Conservation (phyloP, 1,284 basidiomycete genomes). For the Tilletiopsis washingtonensis region DNA sequence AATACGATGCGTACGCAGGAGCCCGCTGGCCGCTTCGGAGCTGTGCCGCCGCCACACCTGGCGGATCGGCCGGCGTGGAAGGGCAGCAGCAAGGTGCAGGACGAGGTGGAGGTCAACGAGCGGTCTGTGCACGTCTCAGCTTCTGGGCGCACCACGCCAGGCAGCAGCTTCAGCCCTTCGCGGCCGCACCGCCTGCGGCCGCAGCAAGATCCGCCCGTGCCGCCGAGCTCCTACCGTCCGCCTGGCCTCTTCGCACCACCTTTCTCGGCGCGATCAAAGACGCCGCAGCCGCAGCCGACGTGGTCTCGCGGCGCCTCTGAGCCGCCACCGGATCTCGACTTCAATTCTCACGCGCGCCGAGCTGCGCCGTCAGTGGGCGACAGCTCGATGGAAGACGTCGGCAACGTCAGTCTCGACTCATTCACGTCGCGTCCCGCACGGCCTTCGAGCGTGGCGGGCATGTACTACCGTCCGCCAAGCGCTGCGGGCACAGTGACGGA, state of each 20-base stretch:
- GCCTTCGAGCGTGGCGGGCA: constrained; percentile 19
- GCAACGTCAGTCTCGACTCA: not conserved
- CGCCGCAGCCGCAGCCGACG: constrained; percentile 3
- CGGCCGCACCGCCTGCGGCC: no score
- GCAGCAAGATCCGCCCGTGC: no score
- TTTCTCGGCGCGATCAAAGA: constrained; percentile 3
- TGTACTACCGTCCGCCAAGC: constrained; percentile 29
- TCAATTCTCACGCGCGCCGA: no score
- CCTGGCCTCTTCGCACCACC: no score
- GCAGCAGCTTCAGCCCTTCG: not conserved
- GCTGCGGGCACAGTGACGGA: constrained; percentile 20
- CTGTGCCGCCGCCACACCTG: no score
- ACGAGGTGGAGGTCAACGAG: no score
- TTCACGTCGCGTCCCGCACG: constrained; percentile 1
- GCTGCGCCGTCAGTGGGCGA: no score
- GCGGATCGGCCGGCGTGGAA: no score
- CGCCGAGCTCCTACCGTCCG: no score
- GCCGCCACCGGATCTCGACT: not conserved
- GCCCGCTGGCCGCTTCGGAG: no score
- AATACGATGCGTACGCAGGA: no score
- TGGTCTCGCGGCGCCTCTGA: not conserved
- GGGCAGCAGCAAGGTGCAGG: not conserved
- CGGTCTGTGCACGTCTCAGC: no score
- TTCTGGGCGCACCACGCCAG: not conserved
- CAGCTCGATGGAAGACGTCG: not conserved